phyloP scores from a whole-genome alignment of 306 rosid genomes.

The Hippophae rhamnoides region DNA sequence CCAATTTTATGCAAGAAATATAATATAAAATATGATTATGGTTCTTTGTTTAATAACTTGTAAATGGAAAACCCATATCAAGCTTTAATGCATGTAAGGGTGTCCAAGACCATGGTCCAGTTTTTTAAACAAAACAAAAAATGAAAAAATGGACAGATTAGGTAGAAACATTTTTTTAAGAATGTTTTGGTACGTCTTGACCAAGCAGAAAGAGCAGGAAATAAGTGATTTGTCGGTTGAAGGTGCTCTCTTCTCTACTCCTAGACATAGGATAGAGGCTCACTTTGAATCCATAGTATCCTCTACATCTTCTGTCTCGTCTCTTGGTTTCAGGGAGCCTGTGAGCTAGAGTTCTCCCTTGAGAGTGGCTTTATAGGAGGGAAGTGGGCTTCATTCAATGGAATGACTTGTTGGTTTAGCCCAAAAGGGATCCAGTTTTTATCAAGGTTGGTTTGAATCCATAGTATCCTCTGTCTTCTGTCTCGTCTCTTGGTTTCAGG shows the following conservation, averaged over 20 bases:
- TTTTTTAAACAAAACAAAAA: too few species aligned
- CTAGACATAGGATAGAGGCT: background rate
- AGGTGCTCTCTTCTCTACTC: slow-evolving; percentile 3
- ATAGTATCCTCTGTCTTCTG: slow-evolving; percentile 9
- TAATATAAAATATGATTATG: too few species aligned
- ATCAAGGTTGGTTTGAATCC: background rate
- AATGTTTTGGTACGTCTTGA: background rate
- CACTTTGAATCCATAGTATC: slow-evolving; percentile 7
- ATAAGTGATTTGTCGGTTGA: slow-evolving; percentile 5
- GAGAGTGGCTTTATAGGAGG: slow-evolving; percentile 8
- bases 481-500: slow-evolving; percentile 13
- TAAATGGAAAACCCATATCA: too few species aligned
- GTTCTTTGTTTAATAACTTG: too few species aligned
- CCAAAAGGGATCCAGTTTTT: background rate
- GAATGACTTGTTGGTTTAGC: background rate
- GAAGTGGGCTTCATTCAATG: slow-evolving; percentile 12
- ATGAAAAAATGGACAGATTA: too few species aligned
- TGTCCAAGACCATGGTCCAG: too few species aligned
- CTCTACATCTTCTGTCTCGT: slow-evolving; percentile 7
- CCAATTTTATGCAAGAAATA: too few species aligned
- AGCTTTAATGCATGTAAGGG: too few species aligned
- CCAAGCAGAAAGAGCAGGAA: slow-evolving; percentile 1
- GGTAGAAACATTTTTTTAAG: background rate
- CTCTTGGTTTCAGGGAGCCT: slow-evolving; percentile 13
- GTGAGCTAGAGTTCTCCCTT: background rate